A percentile compares a stretch with the other conserved stretches of the same genome.
These are phyloP conservation scores for Leucocoprinus birnbaumii DNA, from an alignment of 768 basidiomycete genomes.

Conservation along the genomic window DNA sequence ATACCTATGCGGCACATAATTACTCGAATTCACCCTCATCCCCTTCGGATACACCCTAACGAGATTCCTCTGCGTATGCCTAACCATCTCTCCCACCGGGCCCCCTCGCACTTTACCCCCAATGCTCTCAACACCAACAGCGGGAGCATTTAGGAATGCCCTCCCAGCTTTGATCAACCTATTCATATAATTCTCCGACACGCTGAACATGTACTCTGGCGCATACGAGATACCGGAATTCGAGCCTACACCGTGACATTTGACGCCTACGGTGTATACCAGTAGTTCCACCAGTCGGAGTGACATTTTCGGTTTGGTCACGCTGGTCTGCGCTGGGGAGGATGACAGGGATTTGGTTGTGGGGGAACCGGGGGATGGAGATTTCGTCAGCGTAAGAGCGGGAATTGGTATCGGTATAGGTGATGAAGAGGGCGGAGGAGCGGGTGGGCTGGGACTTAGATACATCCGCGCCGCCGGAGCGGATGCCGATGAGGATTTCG, in stretches of 20 bases:
- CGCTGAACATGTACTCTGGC: constrained; percentile 87
- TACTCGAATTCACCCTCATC: constrained; percentile 74
- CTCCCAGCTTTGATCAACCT: constrained; percentile 66
- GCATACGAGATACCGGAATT: constrained; percentile 68
- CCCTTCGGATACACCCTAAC: constrained; percentile 88
- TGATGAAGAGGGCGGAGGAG: constrained; percentile 15
- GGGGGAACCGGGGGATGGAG: no score
- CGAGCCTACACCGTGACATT: constrained; percentile 88
- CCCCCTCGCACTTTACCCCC: constrained; percentile 18
- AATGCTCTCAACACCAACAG: not conserved
- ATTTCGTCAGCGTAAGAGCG: no score
- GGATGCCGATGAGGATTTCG: constrained; percentile 36
- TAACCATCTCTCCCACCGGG: constrained; percentile 65
- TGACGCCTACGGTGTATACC: constrained; percentile 94
- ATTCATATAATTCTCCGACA: constrained; percentile 81
- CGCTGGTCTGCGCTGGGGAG: no score
- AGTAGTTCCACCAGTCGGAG: constrained; percentile 67
- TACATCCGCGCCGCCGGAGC: no score
- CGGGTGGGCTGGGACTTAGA: not conserved
- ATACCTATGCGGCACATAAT: constrained; percentile 85
- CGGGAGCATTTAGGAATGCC: not conserved
- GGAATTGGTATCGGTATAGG: no score
- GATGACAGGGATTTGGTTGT: no score
- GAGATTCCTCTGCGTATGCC: constrained; percentile 82
- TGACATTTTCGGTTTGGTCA: constrained; percentile 80